Base-by-base conservation (phyloP, 2,329 filamentous ascomycete species). In the Colletotrichum incanum region DNA sequence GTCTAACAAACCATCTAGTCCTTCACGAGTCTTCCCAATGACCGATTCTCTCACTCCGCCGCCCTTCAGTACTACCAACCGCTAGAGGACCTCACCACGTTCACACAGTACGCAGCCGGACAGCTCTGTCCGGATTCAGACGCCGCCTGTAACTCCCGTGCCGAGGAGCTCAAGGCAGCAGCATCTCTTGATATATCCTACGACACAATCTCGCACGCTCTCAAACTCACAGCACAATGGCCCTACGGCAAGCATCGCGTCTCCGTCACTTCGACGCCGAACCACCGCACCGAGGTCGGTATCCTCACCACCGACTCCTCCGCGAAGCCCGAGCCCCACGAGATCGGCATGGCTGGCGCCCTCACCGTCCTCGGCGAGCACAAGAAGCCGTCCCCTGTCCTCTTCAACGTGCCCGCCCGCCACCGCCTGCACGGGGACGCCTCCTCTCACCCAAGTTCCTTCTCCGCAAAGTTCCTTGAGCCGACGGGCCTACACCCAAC, bases 401-500 rank as follows among this genome's bases (percentile, higher is more conserved):
- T 96, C 56, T 98, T 98, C 84, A 91, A 93, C 54, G 96, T 97
- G 75, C 92, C 94, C 2, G 91, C 94, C 3, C 91, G 95, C 0
- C 95, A 98, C 81, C 84, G 87, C 47, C 43, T 59, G 2, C 90
- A 93, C 76, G 84, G 88, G 16, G 77, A 81, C 1, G 50, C 7
- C 6, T 41, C 60, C 8, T 14, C 49, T 8, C 76, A 78, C 26
- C 76, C 81, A 0, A 65, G 60, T 16, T 80, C 83, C 63, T 97
- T 94, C 80, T 86, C 85, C 0, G 86, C 91, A 26, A 82, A 82
- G 0, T 95, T 97, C 78, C 79, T 89, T n/a, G 74, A 85, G 2
- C 95, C 95, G 1, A 92, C 91, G 0, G 95, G 96, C 11, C 87
- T 98, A 12, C 96, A 98, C 82, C 96, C 96, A 2, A 93, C 91